phyloP scores from a whole-genome alignment of 148 eudicot species.

The Amaranthus hypochondriacus region DNA sequence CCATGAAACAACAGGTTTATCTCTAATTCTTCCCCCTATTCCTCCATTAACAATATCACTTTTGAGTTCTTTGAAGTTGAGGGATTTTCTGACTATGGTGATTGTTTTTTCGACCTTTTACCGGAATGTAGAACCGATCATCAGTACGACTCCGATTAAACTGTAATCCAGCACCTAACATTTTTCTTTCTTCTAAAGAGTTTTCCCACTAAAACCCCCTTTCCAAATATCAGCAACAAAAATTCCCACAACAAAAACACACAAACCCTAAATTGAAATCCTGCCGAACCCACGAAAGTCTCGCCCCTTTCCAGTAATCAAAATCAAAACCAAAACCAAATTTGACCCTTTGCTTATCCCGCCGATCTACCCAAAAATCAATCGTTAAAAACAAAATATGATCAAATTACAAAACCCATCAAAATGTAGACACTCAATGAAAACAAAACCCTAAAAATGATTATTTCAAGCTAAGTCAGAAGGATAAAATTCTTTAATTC shows the following conservation, averaged over 20 bases:
- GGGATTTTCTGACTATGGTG: slow-evolving; percentile 24
- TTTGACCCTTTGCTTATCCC: neutral
- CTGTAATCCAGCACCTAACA: slow-evolving; percentile 71
- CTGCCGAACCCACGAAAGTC: neutral
- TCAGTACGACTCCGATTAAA: slow-evolving; percentile 48
- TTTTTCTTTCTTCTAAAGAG: slow-evolving; percentile 14
- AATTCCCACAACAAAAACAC: neutral
- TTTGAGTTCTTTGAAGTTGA: slow-evolving; percentile 45
- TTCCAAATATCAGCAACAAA: neutral
- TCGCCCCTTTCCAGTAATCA: neutral
- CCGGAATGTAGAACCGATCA: slow-evolving; percentile 53
- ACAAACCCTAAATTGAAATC: slow-evolving; percentile 5
- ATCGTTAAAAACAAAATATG: slow-evolving; percentile 13
- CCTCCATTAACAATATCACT: slow-evolving; percentile 22
- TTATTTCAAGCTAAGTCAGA: neutral
- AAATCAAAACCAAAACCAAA: neutral
- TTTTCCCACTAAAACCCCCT: slow-evolving; percentile 12
- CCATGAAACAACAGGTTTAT: slow-evolving; percentile 13
- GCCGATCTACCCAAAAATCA: neutral
- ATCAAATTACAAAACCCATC: slow-evolving; percentile 5
- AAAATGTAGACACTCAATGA: neutral
- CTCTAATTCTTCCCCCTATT: slow-evolving; percentile 20
- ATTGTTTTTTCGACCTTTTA: slow-evolving; percentile 35
- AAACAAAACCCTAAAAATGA: neutral
- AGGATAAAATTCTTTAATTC: neutral